phyloP scores from a whole-genome alignment of 495 filamentous ascomycete species.

The Immersiella caudata region DNA sequence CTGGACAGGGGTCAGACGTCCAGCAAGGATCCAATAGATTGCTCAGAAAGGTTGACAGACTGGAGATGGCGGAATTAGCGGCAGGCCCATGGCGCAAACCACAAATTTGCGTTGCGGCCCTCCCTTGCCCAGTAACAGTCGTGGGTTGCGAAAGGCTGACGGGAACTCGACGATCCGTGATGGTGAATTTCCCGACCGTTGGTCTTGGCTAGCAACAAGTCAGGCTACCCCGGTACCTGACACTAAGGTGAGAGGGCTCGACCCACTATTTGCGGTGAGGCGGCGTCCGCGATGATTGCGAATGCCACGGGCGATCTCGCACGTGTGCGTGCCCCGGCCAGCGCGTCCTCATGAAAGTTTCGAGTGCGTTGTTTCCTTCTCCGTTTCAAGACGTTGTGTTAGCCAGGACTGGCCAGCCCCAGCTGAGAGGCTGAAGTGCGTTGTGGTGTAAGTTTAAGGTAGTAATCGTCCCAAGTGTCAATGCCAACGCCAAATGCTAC shows the following conservation, averaged over 20 bases:
- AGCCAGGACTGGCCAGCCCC: not conserved
- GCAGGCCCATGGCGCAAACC: constrained; percentile 28
- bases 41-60: constrained; percentile 26
- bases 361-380: not conserved
- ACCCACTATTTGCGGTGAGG: not conserved
- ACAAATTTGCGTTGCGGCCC: constrained; percentile 20
- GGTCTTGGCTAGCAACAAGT: not conserved
- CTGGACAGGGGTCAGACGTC: constrained; percentile 36
- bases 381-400: not conserved
- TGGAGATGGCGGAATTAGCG: constrained; percentile 33
- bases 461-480: not conserved
- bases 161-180: not conserved
- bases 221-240: constrained; percentile 8
- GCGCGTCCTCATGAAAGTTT: not conserved
- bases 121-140: constrained; percentile 13
- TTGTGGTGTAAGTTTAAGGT: not conserved
- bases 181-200: constrained; percentile 16
- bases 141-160: constrained; percentile 12
- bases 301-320: not conserved
- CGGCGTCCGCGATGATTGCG: not conserved
- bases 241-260: not conserved
- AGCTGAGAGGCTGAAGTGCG: not conserved
- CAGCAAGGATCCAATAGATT: constrained; percentile 32
- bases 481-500: not conserved
- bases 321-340: not conserved